Conservation (phyloP, 164 flowering plant genomes). For the Brasenia schreberi region DNA sequence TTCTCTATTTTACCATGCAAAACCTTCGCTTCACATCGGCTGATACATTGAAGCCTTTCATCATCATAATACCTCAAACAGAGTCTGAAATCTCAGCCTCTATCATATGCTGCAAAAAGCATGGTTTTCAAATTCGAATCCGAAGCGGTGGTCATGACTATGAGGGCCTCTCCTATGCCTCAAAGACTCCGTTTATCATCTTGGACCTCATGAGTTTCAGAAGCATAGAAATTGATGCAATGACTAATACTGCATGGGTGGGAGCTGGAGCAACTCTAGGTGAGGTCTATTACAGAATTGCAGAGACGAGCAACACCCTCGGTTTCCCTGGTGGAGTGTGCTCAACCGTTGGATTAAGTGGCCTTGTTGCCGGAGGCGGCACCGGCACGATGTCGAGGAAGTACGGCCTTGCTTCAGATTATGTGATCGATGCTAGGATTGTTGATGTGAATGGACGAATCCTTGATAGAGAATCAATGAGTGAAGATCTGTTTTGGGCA, state of each 20-base stretch:
- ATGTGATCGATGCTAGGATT: slow-evolving; percentile 16
- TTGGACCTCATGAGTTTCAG: slow-evolving; percentile 19
- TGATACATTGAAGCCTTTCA: slow-evolving; percentile 1
- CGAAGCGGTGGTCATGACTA: slow-evolving; percentile 22
- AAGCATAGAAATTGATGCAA: slow-evolving; percentile 10
- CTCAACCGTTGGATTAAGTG: slow-evolving; percentile 8
- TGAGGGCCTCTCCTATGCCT: slow-evolving; percentile 12
- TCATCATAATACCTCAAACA: slow-evolving; percentile 12
- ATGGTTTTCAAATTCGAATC: slow-evolving; percentile 8
- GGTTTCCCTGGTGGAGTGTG: slow-evolving; percentile 21
- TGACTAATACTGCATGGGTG: slow-evolving; percentile 15
- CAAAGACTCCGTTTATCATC: slow-evolving; percentile 10
- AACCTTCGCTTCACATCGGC: slow-evolving; percentile 2
- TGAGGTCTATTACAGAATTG: slow-evolving; percentile 14
- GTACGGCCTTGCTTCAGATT: slow-evolving; percentile 20
- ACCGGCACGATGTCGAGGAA: slow-evolving; percentile 20
- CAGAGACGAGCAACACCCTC: slow-evolving; percentile 2
- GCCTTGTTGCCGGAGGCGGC: slow-evolving; percentile 15
- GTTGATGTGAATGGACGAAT: slow-evolving; percentile 10
- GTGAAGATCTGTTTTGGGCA: slow-evolving; percentile 21
- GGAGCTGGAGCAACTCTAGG: slow-evolving; percentile 25
- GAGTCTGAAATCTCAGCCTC: slow-evolving; percentile 9
- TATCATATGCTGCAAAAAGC: slow-evolving; percentile 11
- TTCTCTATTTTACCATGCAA: neutral
- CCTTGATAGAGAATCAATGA: slow-evolving; percentile 12